Percentiles rank a stretch among this genome's conserved stretches.
phyloP scores from a whole-genome alignment of 2,329 filamentous ascomycete species.

The Claviceps sp. region DNA sequence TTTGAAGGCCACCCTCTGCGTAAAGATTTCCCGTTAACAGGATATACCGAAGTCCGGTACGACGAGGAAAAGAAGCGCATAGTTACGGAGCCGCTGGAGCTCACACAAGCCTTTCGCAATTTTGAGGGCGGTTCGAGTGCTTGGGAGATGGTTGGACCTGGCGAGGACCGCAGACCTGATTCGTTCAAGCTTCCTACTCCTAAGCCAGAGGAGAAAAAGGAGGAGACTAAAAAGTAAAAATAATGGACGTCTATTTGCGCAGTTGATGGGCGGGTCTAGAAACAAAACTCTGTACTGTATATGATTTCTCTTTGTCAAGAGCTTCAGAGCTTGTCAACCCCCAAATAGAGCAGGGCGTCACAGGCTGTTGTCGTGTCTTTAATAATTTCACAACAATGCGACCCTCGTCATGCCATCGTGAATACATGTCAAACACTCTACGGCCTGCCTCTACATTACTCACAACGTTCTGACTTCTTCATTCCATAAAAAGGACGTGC shows the following conservation, averaged over 20 bases:
- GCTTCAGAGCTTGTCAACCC: background rate
- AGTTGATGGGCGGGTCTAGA: background rate
- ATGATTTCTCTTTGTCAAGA: conserved; percentile 4
- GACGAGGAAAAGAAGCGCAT: conserved; percentile 99
- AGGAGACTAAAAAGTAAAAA: conserved; percentile 79
- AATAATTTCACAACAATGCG: background rate
- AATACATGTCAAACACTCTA: background rate
- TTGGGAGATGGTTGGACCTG: conserved; percentile 53
- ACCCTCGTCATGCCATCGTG: background rate
- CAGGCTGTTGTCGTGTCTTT: background rate
- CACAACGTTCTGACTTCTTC: background rate
- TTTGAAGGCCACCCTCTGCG: conserved; percentile 95
- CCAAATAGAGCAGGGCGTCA: background rate
- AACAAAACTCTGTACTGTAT: conserved; percentile 5
- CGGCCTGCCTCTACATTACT: background rate
- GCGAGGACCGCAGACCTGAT: conserved; percentile 68
- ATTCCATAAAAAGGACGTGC: background rate
- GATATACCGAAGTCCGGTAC: conserved; percentile 95
- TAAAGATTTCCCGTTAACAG: conserved; percentile 96
- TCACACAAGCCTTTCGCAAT: conserved; percentile 97
- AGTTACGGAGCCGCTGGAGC: conserved; percentile 90
- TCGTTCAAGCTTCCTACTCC: conserved; percentile 88
- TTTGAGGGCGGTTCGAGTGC: conserved; percentile 78
- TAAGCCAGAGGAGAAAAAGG: conserved; percentile 85
- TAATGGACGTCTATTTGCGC: background rate